A percentile compares a stretch with the other conserved stretches of the same genome.
Evolutionary conservation across 345 rosid species (phyloP).

Genomic region (Salix exigua): DNA sequence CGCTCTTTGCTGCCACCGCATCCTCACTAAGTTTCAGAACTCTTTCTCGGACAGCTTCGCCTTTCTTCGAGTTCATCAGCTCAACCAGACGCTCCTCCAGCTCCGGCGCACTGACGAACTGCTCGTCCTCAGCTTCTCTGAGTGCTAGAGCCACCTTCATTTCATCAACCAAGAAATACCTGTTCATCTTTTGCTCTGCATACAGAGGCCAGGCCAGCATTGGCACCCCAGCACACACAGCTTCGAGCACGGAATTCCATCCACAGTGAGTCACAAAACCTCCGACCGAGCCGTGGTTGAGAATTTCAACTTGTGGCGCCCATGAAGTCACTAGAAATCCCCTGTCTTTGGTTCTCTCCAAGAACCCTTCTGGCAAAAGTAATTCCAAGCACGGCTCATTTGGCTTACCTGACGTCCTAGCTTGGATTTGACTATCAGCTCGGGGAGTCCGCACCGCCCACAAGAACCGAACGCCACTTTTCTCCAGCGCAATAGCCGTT

Average conservation of each 20-base stretch:
- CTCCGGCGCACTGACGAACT: slow-evolving; percentile 26
- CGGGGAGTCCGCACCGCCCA: slow-evolving; percentile 46
- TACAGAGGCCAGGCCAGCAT: slow-evolving; percentile 50
- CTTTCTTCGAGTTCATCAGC: slow-evolving; percentile 29
- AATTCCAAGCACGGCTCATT: background rate
- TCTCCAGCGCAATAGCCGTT: slow-evolving; percentile 41
- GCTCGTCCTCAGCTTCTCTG: slow-evolving; percentile 7
- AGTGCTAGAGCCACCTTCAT: slow-evolving; percentile 22
- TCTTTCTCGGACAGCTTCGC: slow-evolving; percentile 12
- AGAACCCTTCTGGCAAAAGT: slow-evolving; percentile 39
- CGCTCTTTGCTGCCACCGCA: slow-evolving; percentile 7
- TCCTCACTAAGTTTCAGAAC: slow-evolving; percentile 2
- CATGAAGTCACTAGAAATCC: slow-evolving; percentile 28
- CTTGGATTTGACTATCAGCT: background rate
- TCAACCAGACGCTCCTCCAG: slow-evolving; percentile 30
- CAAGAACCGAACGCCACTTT: slow-evolving; percentile 32
- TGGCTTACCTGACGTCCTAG: background rate
- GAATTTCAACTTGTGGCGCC: slow-evolving; percentile 29
- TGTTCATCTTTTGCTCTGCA: slow-evolving; percentile 35
- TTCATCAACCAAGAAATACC: slow-evolving; percentile 29
- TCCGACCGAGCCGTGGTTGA: slow-evolving; percentile 28
- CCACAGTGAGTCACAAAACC: slow-evolving; percentile 40
- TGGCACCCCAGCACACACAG: slow-evolving; percentile 37
- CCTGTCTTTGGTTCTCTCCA: slow-evolving; percentile 27
- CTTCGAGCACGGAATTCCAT: slow-evolving; percentile 41